Percentiles rank a stretch among this genome's conserved stretches.
Evolutionary conservation across 495 filamentous ascomycete species (phyloP).

Genomic region (Lepidopterella palustris): DNA sequence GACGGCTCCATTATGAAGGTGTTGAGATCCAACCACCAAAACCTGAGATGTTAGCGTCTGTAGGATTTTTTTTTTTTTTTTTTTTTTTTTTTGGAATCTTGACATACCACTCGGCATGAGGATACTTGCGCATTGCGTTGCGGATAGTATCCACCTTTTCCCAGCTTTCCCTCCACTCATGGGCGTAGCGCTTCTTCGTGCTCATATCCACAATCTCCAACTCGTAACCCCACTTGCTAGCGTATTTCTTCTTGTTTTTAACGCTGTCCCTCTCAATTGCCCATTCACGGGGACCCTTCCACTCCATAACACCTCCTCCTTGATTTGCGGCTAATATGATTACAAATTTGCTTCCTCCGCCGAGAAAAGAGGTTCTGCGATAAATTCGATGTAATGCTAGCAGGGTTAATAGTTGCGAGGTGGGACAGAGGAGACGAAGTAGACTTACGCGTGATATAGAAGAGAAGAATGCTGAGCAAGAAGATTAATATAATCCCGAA

Average conservation of each 20-base stretch:
- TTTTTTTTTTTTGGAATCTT: no score
- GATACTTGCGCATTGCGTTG: conserved; percentile 86
- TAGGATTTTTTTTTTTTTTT: neutral
- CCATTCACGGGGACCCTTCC: conserved; percentile 97
- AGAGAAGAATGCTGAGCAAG: conserved; percentile 57
- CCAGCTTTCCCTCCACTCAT: conserved; percentile 99
- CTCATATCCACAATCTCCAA: conserved; percentile 96
- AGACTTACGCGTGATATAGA: conserved; percentile 62
- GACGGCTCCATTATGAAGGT: conserved; percentile 97
- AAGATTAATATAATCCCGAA: conserved; percentile 52
- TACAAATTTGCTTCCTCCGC: conserved; percentile 85
- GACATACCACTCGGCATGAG: conserved; percentile 89
- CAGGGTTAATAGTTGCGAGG: conserved; percentile 7
- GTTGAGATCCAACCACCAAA: conserved; percentile 98
- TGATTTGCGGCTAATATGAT: conserved; percentile 91
- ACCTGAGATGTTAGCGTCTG: conserved; percentile 49
- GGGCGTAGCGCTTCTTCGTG: conserved; percentile 95
- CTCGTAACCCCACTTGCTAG: conserved; percentile 84
- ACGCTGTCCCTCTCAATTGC: conserved; percentile 95
- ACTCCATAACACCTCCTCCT: conserved; percentile 97
- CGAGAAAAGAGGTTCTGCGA: conserved; percentile 53
- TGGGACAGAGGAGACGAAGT: conserved; percentile 38
- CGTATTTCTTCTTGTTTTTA: conserved; percentile 87
- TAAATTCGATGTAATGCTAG: conserved; percentile 44
- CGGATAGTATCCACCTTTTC: conserved; percentile 96